Evolutionary conservation across 108 stramenopile species (phyloP), one percentile per base, ranked within the genome.

Genomic region (Licmophora abbreviata): DNA sequence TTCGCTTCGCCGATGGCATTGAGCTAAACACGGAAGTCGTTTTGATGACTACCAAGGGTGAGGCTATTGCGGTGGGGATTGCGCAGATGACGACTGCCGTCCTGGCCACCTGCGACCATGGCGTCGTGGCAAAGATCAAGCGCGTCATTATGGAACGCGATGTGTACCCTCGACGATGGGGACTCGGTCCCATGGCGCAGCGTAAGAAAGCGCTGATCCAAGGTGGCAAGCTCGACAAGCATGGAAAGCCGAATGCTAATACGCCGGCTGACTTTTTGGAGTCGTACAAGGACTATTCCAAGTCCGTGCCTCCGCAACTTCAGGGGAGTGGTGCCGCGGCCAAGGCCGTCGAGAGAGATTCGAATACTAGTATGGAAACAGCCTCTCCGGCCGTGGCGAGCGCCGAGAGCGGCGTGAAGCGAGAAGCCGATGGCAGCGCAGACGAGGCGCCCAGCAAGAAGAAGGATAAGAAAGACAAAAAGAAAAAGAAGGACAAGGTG

Each of bases 61-160:
- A 99, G 72, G 99, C 99, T 3, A 85, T 99, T 59, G 97, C 97
- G 22, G 86, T 97, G 4, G 99, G 93, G 22, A 91, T 99, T 54
- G 99, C 99, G 5, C 96, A 96, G 71, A 99, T 99, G 99, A 95
- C 96, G 1, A 98, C 99, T 0, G 76, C 97, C 18, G 97, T 98
- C 57, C 97, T 99, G 97, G 99, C 96, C 6, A 97, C 96, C 6
- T 87, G 89, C 14, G 99, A 98, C 81, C 99, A 99, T 73, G 99
- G 99, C 18, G 88, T 90, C 32, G 99, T 98, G 29, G 96, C 97
- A 43, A 97, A 96, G 81, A 97, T 99, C 66, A 99, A 99, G 73
- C 88, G 99, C 38, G 99, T 99, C 26, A 96, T 99, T 73, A 99
- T 99, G 99, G 99, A 99, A 81, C 72, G 99, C 21, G 99, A 99